Evolutionary conservation across 495 filamentous ascomycete genomes (phyloP).

Genomic region (Aspergillus avenaceus): DNA sequence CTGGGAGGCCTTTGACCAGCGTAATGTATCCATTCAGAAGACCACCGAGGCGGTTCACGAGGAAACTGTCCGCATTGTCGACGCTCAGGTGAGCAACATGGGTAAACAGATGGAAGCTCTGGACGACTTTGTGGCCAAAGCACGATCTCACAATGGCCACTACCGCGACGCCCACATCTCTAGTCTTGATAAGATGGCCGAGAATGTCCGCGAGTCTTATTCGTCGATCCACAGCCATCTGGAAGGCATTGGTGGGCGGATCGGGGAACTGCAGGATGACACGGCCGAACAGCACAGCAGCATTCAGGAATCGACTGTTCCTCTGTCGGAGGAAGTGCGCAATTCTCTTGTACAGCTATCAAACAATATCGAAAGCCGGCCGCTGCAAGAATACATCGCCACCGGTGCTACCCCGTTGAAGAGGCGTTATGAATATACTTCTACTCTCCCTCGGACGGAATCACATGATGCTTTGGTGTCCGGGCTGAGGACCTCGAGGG

Average conservation of each 20-base stretch:
- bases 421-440: constrained; percentile 69
- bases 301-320: constrained; percentile 52
- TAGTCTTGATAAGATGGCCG: constrained; percentile 57
- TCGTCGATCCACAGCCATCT: constrained; percentile 62
- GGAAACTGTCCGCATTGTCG: constrained; percentile 87
- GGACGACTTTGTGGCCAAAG: constrained; percentile 84
- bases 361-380: constrained; percentile 52
- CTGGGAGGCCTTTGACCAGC: constrained; percentile 76
- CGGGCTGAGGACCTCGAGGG: constrained; percentile 44
- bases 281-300: constrained; percentile 49
- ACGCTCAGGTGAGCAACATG: constrained; percentile 82
- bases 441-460: constrained; percentile 70
- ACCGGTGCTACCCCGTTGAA: constrained; percentile 88
- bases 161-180: constrained; percentile 64
- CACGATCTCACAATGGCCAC: constrained; percentile 71
- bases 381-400: constrained; percentile 70
- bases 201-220: constrained; percentile 67
- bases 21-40: constrained; percentile 72
- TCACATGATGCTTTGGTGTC: constrained; percentile 63
- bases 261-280: constrained; percentile 60
- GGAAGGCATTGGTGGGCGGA: constrained; percentile 53
- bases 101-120: constrained; percentile 80
- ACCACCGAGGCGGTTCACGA: constrained; percentile 85
- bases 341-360: constrained; percentile 68
- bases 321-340: constrained; percentile 56